These are phyloP conservation scores for Paraphoma chrysanthemicola DNA, from an alignment of 2,329 filamentous ascomycete species.

Conservation along the genomic window DNA sequence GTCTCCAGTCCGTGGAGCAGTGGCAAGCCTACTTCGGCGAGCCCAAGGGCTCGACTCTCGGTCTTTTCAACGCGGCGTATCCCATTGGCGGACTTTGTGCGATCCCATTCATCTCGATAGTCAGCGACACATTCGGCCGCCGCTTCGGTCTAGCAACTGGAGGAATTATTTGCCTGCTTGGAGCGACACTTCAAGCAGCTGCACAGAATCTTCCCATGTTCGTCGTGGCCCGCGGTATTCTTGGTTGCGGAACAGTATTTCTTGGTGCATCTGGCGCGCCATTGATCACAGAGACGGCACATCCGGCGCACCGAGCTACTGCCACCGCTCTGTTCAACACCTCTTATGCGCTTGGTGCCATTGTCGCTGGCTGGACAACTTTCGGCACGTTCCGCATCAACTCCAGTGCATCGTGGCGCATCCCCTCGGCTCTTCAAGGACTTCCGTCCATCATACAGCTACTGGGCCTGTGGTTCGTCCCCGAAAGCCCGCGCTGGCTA, in stretches of 20 bases:
- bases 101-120: conserved; percentile 11
- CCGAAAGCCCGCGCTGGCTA: conserved; percentile 68
- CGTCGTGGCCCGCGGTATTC: conserved; percentile 51
- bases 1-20: conserved; percentile 44
- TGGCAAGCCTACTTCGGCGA: conserved; percentile 20
- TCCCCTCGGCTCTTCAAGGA: conserved; percentile 67
- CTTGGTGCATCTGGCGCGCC: conserved; percentile 58
- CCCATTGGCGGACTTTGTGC: conserved; percentile 13
- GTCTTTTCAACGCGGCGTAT: conserved; percentile 17
- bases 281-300: conserved; percentile 63
- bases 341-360: conserved; percentile 32
- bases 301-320: conserved; percentile 64
- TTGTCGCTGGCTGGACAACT: conserved; percentile 21
- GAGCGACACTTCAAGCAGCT: conserved; percentile 54
- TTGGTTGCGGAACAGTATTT: conserved; percentile 58
- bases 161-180: conserved; percentile 55
- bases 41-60: conserved; percentile 18
- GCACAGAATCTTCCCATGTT: conserved; percentile 55
- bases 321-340: conserved; percentile 62
- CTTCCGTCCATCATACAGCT: conserved; percentile 67
- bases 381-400: conserved; percentile 18
- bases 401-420: conserved; percentile 57
- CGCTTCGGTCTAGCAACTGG: conserved; percentile 9
- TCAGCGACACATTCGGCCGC: conserved; percentile 16
- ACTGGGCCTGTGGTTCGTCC: conserved; percentile 63